phyloP scores from a whole-genome alignment of 495 filamentous ascomycete species.

The Cairneyella variabilis region DNA sequence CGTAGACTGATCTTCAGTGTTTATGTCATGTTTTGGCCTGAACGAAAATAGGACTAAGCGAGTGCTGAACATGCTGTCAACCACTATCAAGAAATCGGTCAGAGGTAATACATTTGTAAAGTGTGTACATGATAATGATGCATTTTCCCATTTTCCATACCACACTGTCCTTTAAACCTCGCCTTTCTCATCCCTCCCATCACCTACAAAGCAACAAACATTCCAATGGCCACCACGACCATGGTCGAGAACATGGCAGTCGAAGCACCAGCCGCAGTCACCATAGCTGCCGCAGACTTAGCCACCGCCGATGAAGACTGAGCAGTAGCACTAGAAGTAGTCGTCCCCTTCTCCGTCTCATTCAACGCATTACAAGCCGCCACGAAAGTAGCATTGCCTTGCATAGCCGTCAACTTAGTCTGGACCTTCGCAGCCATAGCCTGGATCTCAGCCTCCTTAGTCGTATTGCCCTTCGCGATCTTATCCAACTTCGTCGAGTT shows the following conservation, averaged over 20 bases:
- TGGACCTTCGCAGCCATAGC: constrained; percentile 5
- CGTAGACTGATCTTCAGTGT: too few relatives aligned
- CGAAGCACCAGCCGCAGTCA: not conserved
- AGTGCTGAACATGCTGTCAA: too few relatives aligned
- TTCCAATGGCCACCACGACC: not conserved
- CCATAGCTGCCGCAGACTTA: not conserved
- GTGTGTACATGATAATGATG: too few relatives aligned
- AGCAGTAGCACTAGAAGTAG: not conserved
- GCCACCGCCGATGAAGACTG: not conserved
- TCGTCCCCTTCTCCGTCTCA: not conserved
- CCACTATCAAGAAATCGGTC: too few relatives aligned
- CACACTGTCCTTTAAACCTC: too few relatives aligned
- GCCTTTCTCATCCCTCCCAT: too few relatives aligned
- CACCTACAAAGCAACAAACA: too few relatives aligned
- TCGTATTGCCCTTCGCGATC: constrained; percentile 14
- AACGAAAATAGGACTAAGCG: too few relatives aligned
- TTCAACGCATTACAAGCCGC: constrained; percentile 5
- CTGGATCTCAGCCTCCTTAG: constrained; percentile 9
- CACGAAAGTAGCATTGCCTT: constrained; percentile 13
- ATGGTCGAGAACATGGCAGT: not conserved
- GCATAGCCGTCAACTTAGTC: constrained; percentile 10
- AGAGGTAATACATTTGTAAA: too few relatives aligned
- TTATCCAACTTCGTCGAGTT: constrained; percentile 13
- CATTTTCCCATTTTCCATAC: too few relatives aligned
- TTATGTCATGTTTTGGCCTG: too few relatives aligned